These are phyloP conservation scores for Ajuga reptans DNA, from an alignment of 305 asterid species.

Conservation along the genomic window DNA sequence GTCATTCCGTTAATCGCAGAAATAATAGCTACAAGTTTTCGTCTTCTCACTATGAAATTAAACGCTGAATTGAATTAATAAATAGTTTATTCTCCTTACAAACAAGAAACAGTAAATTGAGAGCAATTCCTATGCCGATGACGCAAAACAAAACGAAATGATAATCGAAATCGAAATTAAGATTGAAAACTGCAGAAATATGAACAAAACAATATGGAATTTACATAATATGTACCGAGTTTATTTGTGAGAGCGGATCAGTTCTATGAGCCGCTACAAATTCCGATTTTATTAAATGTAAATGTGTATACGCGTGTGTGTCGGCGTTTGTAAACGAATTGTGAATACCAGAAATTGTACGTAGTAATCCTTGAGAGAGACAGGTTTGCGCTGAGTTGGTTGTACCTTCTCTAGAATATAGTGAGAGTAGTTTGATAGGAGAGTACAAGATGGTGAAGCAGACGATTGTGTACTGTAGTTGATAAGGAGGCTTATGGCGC, in stretches of 20 bases:
- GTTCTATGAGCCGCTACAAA: neutral
- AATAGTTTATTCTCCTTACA: neutral
- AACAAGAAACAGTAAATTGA: conserved; percentile 1
- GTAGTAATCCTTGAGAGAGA: neutral
- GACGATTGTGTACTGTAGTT: neutral
- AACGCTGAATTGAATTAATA: neutral
- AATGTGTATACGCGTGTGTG: neutral
- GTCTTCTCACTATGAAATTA: neutral
- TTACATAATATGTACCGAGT: conserved; percentile 13
- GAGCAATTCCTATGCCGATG: neutral
- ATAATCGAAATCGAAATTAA: neutral
- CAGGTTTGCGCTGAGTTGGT: neutral
- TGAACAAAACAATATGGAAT: neutral
- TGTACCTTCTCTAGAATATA: too few relatives aligned
- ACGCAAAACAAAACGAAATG: neutral
- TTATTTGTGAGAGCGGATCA: conserved; percentile 6
- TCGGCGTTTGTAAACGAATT: neutral
- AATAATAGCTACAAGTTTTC: neutral
- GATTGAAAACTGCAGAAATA: neutral
- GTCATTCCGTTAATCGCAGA: neutral
- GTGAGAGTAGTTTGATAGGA: too few relatives aligned
- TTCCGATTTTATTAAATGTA: neutral
- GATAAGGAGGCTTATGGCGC: neutral
- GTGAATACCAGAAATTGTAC: neutral
- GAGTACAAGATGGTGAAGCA: neutral